Percentiles rank a stretch among this genome's conserved stretches.
Evolutionary conservation across 2,329 filamentous ascomycete genomes (phyloP).

Genomic region (Stagonosporopsis tanaceti): DNA sequence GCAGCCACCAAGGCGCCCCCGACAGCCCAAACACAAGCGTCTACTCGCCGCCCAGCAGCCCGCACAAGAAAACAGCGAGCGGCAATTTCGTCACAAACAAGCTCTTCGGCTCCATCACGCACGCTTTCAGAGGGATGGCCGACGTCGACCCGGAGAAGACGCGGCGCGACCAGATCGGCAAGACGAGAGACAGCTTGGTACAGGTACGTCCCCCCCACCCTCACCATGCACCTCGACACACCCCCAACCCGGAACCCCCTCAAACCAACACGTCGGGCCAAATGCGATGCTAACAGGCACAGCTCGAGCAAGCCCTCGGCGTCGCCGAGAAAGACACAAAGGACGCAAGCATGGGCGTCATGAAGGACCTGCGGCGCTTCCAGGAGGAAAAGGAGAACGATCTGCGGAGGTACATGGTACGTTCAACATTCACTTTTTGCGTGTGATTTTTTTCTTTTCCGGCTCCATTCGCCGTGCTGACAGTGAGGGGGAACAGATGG

Average conservation of each 20-base stretch:
- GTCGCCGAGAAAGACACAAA: conserved; percentile 91
- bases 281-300: conserved; percentile 40
- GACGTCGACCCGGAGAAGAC: conserved; percentile 96
- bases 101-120: conserved; percentile 93
- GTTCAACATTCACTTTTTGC: conserved; percentile 38
- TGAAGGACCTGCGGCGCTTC: conserved; percentile 91
- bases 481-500: conserved; percentile 66
- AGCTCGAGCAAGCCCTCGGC: conserved; percentile 89
- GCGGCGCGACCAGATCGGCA: conserved; percentile 90
- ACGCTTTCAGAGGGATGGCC: conserved; percentile 94
- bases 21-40: conserved; percentile 35
- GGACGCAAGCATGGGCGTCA: conserved; percentile 86
- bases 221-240: background rate
- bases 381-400: conserved; percentile 97
- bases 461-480: no score
- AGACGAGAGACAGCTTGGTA: conserved; percentile 86
- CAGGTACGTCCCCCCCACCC: conserved; percentile 53
- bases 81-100: conserved; percentile 87
- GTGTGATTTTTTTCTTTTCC: no score
- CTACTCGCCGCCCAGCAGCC: conserved; percentile 34
- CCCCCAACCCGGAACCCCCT: background rate
- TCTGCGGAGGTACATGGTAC: conserved; percentile 91
- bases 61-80: conserved; percentile 81
- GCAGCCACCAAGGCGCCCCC: conserved; percentile 75
- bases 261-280: background rate